These are phyloP conservation scores for Astrothelium macrocarpum DNA, from an alignment of 495 filamentous ascomycete genomes.

Conservation along the genomic window DNA sequence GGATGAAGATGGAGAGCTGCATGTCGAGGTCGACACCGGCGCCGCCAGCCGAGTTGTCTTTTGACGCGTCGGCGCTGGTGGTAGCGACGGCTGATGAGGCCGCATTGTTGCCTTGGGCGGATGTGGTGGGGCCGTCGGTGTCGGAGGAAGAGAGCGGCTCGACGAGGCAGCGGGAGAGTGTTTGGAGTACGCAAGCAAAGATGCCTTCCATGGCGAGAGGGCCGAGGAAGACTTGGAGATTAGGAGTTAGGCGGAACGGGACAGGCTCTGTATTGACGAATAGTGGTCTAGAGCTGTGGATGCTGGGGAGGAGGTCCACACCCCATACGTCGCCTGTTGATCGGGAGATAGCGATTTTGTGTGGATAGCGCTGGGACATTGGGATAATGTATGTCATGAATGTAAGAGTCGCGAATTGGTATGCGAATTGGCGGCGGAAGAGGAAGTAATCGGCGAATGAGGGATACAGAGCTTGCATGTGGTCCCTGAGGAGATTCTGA, in stretches of 20 bases:
- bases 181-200: slow-evolving; percentile 85
- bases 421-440: slow-evolving; percentile 91
- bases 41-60: slow-evolving; percentile 9
- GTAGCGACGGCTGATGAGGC: background rate
- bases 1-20: slow-evolving; percentile 83
- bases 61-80: background rate
- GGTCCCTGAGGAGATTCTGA: slow-evolving; percentile 66
- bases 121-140: background rate
- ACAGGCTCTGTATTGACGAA: slow-evolving; percentile 94
- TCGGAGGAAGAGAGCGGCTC: slow-evolving; percentile 41
- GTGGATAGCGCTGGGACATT: slow-evolving; percentile 87
- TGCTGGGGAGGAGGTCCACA: slow-evolving; percentile 77
- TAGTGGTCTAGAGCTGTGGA: slow-evolving; percentile 68
- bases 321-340: slow-evolving; percentile 92
- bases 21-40: slow-evolving; percentile 72
- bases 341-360: slow-evolving; percentile 86
- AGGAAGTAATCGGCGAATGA: slow-evolving; percentile 93
- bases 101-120: background rate
- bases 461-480: slow-evolving; percentile 83
- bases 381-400: slow-evolving; percentile 99
- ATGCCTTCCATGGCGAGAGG: slow-evolving; percentile 92
- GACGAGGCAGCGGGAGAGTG: slow-evolving; percentile 89
- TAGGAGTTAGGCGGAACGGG: slow-evolving; percentile 93
- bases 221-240: slow-evolving; percentile 90
- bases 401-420: slow-evolving; percentile 89